Evolutionary conservation across 2,329 filamentous ascomycete species (phyloP), one percentile per base, ranked within the genome.

Genomic region (Colletotrichum destructivum): DNA sequence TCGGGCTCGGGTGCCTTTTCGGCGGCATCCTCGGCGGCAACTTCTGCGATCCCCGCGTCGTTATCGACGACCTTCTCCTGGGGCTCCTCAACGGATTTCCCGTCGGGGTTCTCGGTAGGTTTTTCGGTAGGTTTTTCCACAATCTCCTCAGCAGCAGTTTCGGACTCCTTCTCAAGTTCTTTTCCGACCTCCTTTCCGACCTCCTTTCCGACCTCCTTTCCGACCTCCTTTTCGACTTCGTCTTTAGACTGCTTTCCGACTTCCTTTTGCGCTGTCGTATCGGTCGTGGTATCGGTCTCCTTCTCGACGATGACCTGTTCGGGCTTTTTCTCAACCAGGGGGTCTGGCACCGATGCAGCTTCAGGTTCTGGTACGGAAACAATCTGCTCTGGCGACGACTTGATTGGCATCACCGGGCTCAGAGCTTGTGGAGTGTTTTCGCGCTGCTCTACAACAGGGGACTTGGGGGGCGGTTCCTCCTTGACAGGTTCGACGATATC

Each of bases 401-500:
- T 72, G 35, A n/a, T 38, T 26, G 60, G 70, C 31, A 62, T 16
- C 5, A 69, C 51, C 52, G 62, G 66, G n/a, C 61, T 72, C 16
- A 44, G 49, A 15, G 57, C 23, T 26, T 69, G 63, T 23, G 54
- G 38, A 13, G 54, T 61, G 47, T 52, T 68, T 52, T 72, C 56
- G 46, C 55, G 68, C 71, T 16, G 72, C 55, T 62, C 69, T n/a
- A 35, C n/a, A 31, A 62, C 21, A 4, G 68, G 57, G 35, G 68
- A 59, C 31, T 72, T 54, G 21, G 47, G 15, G 35, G 62, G 62
- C 9, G 67, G 21, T 18, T 57, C 65, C 15, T 76, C 72, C 49
- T 74, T 74, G n/a, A 74, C 57, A 21, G 59, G 21, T 18, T 66
- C 59, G 21, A 76, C 70, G 13, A 70, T 71, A 49, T 77, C 79